Percentiles rank a stretch among this genome's conserved stretches.
These are phyloP conservation scores for Penicillium desertorum DNA, from an alignment of 495 filamentous ascomycete species.

Conservation along the genomic window DNA sequence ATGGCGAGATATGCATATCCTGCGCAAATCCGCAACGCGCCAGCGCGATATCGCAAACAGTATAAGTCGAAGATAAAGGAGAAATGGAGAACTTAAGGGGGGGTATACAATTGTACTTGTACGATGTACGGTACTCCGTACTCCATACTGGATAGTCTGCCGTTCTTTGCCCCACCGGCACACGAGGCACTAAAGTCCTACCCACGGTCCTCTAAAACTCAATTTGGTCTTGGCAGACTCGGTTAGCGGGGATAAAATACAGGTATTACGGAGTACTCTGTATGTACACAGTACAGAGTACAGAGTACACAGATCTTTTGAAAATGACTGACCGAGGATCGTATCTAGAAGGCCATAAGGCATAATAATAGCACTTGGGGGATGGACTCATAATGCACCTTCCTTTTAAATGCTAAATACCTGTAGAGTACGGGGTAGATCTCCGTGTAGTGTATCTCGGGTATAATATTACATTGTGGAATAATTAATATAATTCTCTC, in stretches of 20 bases:
- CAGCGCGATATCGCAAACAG: constrained; percentile 24
- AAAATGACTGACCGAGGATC: too few species aligned
- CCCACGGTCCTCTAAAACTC: constrained; percentile 9
- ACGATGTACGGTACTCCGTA: not conserved
- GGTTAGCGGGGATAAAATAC: constrained; percentile 6
- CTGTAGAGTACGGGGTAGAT: too few species aligned
- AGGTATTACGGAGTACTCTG: not conserved
- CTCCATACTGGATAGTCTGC: not conserved
- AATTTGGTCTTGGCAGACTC: constrained; percentile 8
- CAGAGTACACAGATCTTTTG: too few species aligned
- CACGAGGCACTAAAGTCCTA: constrained; percentile 5
- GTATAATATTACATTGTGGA: too few species aligned
- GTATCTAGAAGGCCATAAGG: too few species aligned
- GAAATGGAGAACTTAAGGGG: not conserved
- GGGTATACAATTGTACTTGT: not conserved
- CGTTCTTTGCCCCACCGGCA: constrained; percentile 6
- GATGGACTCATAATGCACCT: too few species aligned
- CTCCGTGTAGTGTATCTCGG: too few species aligned
- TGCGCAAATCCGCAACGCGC: constrained; percentile 24
- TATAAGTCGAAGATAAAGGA: not conserved
- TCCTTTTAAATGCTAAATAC: too few species aligned
- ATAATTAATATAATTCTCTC: too few species aligned
- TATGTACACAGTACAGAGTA: too few species aligned
- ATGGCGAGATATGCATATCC: constrained; percentile 25
- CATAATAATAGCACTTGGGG: too few species aligned